Evolutionary conservation across 179 eudicot genomes (phyloP), one percentile per base, ranked within the genome.

Genomic region (Pouteria campechiana): DNA sequence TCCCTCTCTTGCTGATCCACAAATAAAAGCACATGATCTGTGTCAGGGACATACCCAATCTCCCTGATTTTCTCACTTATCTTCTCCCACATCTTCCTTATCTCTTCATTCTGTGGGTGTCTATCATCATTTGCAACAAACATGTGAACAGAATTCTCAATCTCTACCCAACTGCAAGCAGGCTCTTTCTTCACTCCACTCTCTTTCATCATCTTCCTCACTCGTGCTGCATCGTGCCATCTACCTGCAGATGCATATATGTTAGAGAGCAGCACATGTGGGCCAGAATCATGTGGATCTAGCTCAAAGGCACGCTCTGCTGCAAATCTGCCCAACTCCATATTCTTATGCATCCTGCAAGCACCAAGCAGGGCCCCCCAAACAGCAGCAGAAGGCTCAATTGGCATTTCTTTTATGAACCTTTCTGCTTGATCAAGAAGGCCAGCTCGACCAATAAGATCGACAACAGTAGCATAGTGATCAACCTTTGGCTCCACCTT

Each of bases 141-240:
- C 70, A 71, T 41, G 43, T 85, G 95, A 35, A 85, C 84, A 15
- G 49, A 54, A 60, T 78, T 81, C 55, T 55, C 82, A 38, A 85
- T 70, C 68, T 85, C 95, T 56, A 78, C 79, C 95, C 95, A 85
- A 55, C 95, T 85, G 61, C 83, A 81, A 56, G 93, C 93, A 18
- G 95, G 93, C 58, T 81, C 95, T 47, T 81, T 85, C 58, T 68
- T 81, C 22, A 73, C 67, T 23, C 88, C 76, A 38, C 38, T 43
- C 44, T 73, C 66, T 49, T 69, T 70, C 95, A 85, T 85, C 73
- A 59, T 56, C 60, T 58, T 75, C 53, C 88, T 68, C 62, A 81
- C 95, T 55, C 54, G 73, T 6, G 85, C 79, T 30, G 80, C 84
- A 18, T 81, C 84, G 17, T 34, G 46, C 61, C 58, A 61, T 44